Conservation (phyloP, 2,329 filamentous ascomycete genomes). For the Colletotrichum liriopes region DNA sequence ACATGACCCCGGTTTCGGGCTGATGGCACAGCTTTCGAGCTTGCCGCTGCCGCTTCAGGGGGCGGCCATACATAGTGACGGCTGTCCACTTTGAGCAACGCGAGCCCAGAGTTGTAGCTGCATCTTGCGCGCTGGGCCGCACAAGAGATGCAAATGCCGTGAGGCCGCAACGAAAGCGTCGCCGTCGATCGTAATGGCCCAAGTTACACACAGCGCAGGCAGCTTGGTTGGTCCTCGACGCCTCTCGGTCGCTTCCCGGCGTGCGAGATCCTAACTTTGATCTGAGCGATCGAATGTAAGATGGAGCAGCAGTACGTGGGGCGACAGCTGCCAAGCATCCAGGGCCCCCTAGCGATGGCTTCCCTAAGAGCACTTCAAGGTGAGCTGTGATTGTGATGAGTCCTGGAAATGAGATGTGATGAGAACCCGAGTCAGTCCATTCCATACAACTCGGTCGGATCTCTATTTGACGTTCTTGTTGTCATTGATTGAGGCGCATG, state of each 20-base stretch:
- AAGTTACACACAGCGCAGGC: background rate
- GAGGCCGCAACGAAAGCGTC: background rate
- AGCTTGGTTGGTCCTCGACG: background rate
- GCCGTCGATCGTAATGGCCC: conserved; percentile 4
- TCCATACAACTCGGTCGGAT: background rate
- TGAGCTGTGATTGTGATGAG: conserved; percentile 31
- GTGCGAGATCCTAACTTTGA: conserved; percentile 36
- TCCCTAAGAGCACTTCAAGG: background rate
- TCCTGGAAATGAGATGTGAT: conserved; percentile 40
- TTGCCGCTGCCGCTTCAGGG: conserved; percentile 6
- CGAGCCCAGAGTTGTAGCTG: conserved; percentile 8
- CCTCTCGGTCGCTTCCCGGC: conserved; percentile 8
- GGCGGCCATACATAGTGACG: background rate
- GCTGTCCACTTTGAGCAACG: conserved; percentile 6
- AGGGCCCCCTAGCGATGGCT: conserved; percentile 23
- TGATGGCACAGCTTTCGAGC: conserved; percentile 1
- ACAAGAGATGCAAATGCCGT: conserved; percentile 19
- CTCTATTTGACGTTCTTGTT: background rate
- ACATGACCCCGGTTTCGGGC: background rate
- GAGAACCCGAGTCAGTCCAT: background rate
- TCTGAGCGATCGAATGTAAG: conserved; percentile 41
- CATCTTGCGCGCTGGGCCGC: conserved; percentile 1
- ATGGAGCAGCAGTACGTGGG: conserved; percentile 40
- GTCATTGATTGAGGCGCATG: background rate
- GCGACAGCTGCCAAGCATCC: conserved; percentile 41